Evolutionary conservation across 208 protist species (phyloP).

Genomic region (Crithidia brevicula): DNA sequence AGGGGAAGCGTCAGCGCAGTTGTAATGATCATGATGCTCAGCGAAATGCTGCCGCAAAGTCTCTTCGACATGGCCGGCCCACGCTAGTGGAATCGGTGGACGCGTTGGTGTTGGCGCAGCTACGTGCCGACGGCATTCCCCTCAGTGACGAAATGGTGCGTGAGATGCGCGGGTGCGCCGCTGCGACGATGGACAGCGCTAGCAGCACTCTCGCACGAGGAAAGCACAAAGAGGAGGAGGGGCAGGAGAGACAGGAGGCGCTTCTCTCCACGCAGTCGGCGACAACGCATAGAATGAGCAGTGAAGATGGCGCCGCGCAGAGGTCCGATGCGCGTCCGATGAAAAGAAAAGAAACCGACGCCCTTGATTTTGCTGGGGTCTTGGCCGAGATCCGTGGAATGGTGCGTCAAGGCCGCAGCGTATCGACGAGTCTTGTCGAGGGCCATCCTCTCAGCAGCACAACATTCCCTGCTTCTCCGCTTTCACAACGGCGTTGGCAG

Average conservation of each 20-base stretch:
- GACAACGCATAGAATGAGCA: neutral
- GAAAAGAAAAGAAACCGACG: too few species aligned
- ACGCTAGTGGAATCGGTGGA: constrained; percentile 55
- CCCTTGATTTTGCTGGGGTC: constrained; percentile 22
- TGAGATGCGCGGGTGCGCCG: constrained; percentile 21
- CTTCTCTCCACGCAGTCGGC: neutral
- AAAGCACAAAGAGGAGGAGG: neutral
- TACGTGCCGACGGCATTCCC: constrained; percentile 61
- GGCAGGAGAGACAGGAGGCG: neutral
- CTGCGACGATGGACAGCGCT: too few species aligned
- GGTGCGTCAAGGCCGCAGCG: constrained; percentile 11
- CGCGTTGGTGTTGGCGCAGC: constrained; percentile 61
- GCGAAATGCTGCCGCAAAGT: neutral
- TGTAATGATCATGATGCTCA: neutral
- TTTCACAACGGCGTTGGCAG: too few species aligned
- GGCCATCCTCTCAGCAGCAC: too few species aligned
- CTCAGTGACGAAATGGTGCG: constrained; percentile 27
- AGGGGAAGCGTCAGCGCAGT: constrained; percentile 15
- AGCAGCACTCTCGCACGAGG: neutral
- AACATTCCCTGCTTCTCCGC: too few species aligned
- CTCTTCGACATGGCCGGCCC: constrained; percentile 20
- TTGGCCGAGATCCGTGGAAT: constrained; percentile 22
- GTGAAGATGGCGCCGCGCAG: too few species aligned
- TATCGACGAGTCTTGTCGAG: too few species aligned
- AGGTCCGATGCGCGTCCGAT: neutral